Conservation (phyloP, 2,329 filamentous ascomycete species). For the Aureobasidium sp. region DNA sequence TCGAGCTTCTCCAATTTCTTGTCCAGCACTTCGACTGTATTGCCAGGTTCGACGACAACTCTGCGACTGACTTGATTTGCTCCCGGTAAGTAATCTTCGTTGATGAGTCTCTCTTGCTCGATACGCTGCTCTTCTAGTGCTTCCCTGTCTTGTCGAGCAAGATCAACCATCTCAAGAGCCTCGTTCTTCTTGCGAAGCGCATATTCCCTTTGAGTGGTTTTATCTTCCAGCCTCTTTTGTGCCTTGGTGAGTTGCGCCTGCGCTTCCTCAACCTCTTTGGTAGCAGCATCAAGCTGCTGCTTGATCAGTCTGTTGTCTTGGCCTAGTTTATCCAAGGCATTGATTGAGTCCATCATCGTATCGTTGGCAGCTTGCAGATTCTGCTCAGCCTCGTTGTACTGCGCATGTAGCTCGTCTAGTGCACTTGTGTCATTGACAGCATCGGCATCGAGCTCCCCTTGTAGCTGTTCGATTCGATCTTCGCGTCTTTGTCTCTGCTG, state of each 20-base stretch:
- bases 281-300: slow-evolving; percentile 26
- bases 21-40: slow-evolving; percentile 29
- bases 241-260: slow-evolving; percentile 26
- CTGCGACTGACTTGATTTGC: slow-evolving; percentile 23
- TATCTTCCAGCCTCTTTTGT: slow-evolving; percentile 25
- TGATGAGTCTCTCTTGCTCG: slow-evolving; percentile 26
- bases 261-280: slow-evolving; percentile 23
- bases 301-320: slow-evolving; percentile 29
- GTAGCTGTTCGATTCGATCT: slow-evolving; percentile 57
- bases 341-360: slow-evolving; percentile 44
- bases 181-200: slow-evolving; percentile 38
- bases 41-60: slow-evolving; percentile 25
- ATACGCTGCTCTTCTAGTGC: slow-evolving; percentile 26
- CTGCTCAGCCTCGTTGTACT: slow-evolving; percentile 52
- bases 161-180: slow-evolving; percentile 31
- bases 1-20: slow-evolving; percentile 27
- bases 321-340: slow-evolving; percentile 39
- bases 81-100: slow-evolving; percentile 20
- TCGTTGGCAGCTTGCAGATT: slow-evolving; percentile 37
- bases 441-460: slow-evolving; percentile 55
- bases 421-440: slow-evolving; percentile 46
- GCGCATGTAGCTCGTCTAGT: slow-evolving; percentile 36
- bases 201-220: slow-evolving; percentile 28
- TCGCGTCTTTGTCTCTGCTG: slow-evolving; percentile 53
- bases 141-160: slow-evolving; percentile 27